Evolutionary conservation across 768 basidiomycete species (phyloP).

Genomic region (Trametopsis cervina): DNA sequence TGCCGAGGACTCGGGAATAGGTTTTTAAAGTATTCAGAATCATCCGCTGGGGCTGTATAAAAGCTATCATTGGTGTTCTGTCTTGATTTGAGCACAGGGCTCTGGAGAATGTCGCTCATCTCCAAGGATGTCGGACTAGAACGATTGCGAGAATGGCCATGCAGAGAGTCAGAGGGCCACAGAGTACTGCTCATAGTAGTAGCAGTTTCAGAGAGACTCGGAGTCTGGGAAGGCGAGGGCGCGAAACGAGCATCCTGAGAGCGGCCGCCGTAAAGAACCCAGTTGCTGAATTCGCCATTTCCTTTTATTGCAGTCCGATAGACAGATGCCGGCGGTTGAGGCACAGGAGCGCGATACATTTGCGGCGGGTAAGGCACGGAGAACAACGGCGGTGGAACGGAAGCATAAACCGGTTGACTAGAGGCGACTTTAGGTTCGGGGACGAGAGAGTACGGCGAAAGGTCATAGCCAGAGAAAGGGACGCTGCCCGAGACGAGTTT

Average conservation of each 20-base stretch:
- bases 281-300: constrained; percentile 10
- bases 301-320: no score
- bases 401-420: not conserved
- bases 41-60: not conserved
- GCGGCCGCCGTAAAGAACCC: constrained; percentile 11
- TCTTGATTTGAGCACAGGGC: constrained; percentile 15
- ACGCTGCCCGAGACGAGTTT: constrained; percentile 19
- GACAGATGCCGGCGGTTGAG: not conserved
- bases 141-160: constrained; percentile 2
- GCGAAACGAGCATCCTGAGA: constrained; percentile 2
- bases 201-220: constrained; percentile 8
- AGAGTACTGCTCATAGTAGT: constrained; percentile 4
- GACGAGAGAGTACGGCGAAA: not conserved
- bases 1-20: not conserved
- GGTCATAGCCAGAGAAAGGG: constrained; percentile 9
- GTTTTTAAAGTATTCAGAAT: not conserved
- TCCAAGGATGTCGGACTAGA: constrained; percentile 9
- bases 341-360: not conserved
- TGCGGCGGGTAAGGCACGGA: not conserved
- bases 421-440: not conserved
- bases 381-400: no score
- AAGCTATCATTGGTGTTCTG: not conserved
- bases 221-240: constrained; percentile 12
- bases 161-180: constrained; percentile 3
- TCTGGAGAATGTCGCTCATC: constrained; percentile 19